phyloP scores from a whole-genome alignment of 768 basidiomycete genomes.

The Rhizopogon sp. region DNA sequence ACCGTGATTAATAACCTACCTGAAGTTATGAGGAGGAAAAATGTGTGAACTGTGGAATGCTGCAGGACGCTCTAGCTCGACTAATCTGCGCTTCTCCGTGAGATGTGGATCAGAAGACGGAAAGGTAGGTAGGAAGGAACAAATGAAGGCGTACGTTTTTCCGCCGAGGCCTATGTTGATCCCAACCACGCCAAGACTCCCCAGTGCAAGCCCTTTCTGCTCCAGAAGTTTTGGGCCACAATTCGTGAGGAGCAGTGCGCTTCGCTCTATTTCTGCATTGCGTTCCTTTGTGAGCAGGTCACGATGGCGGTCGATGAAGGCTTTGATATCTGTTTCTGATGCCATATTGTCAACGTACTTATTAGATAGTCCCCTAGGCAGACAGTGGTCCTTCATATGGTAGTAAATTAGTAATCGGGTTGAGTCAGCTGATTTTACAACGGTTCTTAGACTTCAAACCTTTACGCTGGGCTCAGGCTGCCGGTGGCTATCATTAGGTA shows the following conservation, averaged over 20 bases:
- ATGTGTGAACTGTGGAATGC: conserved; percentile 68
- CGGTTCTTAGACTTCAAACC: too few relatives aligned
- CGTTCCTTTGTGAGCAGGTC: conserved; percentile 67
- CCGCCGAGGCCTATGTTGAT: conserved; percentile 88
- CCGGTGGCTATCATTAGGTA: too few relatives aligned
- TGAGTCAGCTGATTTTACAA: too few relatives aligned
- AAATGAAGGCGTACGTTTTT: conserved; percentile 59
- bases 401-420: too few relatives aligned
- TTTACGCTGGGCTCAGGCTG: too few relatives aligned
- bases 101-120: conserved; percentile 7
- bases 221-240: conserved; percentile 84
- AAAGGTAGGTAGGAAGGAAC: not conserved
- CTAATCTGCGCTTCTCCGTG: conserved; percentile 53
- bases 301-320: conserved; percentile 67
- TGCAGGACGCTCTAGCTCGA: conserved; percentile 79
- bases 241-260: conserved; percentile 72
- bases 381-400: too few relatives aligned
- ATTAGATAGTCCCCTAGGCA: too few relatives aligned
- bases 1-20: conserved; percentile 36
- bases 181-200: conserved; percentile 62
- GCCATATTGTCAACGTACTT: conserved; percentile 2
- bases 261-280: conserved; percentile 79
- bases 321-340: conserved; percentile 31
- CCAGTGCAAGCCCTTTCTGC: conserved; percentile 77
- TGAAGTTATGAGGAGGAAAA: conserved; percentile 85